Base-by-base conservation (phyloP, 306 rosid genomes). In the Rosa lucieae region DNA sequence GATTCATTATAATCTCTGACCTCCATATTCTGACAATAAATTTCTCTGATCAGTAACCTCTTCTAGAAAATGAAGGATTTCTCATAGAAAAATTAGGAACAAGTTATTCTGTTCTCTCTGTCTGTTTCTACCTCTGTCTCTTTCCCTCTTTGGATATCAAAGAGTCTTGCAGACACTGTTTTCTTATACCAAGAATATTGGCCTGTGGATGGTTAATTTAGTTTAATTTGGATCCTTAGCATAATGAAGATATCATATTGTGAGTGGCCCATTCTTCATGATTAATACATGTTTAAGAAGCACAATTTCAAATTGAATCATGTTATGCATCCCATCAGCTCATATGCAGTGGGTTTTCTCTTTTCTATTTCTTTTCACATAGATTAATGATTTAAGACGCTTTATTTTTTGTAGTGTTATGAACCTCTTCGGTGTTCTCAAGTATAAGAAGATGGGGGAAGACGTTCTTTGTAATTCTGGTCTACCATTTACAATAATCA, bases 341-440 rank as follows among this genome's bases (percentile, higher is more conserved):
- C 35, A 80, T n/a, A 48, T 37, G 29, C 29, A 21, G 6, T 12
- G 2, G 2, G 17, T 56, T 74, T 32, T 53, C 44, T 46, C 10
- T 49, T 40, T 65, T 43, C 40, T 21, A 70, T 56, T 65, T 59
- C 23, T 47, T 40, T 51, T 81, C 66, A 52, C 43, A 21, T 56
- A 18, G 66, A 40, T 69, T 75, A 49, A 77, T 70, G 55, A 69
- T 55, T 69, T 26, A 42, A 71, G 67, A 62, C 32, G 1, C 42
- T 39, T 53, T 8, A 51, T 42, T 26, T 29, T 74, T 59, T 66
- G 70, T 66, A 94, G 99, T 83, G 81, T 94, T 79, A 92, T 92
- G 97, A 94, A 94, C 82, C 97, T 94, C 68, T 94, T 94, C 77
- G 97, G 99, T 51, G 99, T 94, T 74, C 93, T 94, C 79, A 91